These are phyloP conservation scores for Heliosperma pusillum DNA, from an alignment of 148 eudicot species.

Conservation along the genomic window DNA sequence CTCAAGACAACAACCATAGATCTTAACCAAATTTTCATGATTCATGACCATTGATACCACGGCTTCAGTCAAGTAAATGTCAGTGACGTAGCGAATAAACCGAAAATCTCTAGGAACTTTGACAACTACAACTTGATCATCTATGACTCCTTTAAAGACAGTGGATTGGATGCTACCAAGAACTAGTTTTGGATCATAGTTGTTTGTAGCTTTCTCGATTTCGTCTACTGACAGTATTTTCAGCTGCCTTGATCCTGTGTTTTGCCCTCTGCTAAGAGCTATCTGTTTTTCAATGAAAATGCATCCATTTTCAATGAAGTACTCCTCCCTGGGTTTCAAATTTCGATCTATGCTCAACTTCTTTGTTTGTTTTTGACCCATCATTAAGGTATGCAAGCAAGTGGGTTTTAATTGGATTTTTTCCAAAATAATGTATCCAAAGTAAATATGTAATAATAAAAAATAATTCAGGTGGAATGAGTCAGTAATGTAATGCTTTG, in stretches of 20 bases:
- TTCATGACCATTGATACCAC: slow-evolving; percentile 8
- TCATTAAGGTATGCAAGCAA: too few relatives aligned
- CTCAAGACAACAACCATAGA: slow-evolving; percentile 16
- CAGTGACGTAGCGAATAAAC: too few relatives aligned
- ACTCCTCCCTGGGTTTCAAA: background rate
- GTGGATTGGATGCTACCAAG: slow-evolving; percentile 7
- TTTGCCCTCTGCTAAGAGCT: slow-evolving; percentile 15
- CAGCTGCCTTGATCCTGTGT: slow-evolving; percentile 10
- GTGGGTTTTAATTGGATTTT: too few relatives aligned
- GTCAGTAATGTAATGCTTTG: too few relatives aligned
- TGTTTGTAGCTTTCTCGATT: slow-evolving; percentile 23
- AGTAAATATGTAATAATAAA: too few relatives aligned
- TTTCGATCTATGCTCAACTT: background rate
- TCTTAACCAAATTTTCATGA: slow-evolving; percentile 22
- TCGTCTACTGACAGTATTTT: slow-evolving; percentile 18
- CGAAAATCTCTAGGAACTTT: too few relatives aligned
- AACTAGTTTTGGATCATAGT: slow-evolving; percentile 18
- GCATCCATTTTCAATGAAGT: slow-evolving; percentile 14
- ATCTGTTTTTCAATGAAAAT: slow-evolving; percentile 23
- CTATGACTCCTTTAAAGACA: slow-evolving; percentile 5
- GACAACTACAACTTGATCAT: background rate
- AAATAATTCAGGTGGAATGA: too few relatives aligned
- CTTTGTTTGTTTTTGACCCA: slow-evolving; percentile 4
- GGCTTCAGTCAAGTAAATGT: too few relatives aligned
- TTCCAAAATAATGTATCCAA: too few relatives aligned